A percentile compares a stretch with the other conserved stretches of the same genome.
Evolutionary conservation across 2,329 filamentous ascomycete species (phyloP).

Genomic region (Immersiporthe knoxdaviesiana): DNA sequence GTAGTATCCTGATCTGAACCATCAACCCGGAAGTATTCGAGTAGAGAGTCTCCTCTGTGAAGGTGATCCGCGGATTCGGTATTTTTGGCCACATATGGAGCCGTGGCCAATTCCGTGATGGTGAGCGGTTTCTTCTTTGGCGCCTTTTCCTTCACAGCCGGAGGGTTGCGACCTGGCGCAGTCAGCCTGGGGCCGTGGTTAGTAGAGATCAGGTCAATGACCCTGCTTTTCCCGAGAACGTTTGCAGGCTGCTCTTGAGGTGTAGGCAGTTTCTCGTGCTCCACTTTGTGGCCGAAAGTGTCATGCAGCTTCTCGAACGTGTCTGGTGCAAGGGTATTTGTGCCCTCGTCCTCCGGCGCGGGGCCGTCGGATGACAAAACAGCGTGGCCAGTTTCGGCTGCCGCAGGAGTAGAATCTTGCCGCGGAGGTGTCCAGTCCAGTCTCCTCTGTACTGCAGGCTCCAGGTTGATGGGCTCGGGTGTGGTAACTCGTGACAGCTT

Average conservation of each 20-base stretch:
- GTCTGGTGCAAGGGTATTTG: slow-evolving; percentile 31
- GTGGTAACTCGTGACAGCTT: slow-evolving; percentile 34
- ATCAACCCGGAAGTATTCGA: slow-evolving; percentile 49
- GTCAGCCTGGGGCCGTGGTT: slow-evolving; percentile 31
- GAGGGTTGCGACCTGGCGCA: slow-evolving; percentile 31
- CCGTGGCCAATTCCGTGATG: slow-evolving; percentile 77
- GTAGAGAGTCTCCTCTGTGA: slow-evolving; percentile 43
- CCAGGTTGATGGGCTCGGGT: slow-evolving; percentile 43
- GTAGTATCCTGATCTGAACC: slow-evolving; percentile 39
- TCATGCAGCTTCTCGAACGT: slow-evolving; percentile 51
- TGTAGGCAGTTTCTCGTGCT: slow-evolving; percentile 16
- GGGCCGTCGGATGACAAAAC: background rate
- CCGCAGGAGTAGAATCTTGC: slow-evolving; percentile 38
- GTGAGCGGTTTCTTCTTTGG: slow-evolving; percentile 73
- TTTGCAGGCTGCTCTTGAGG: slow-evolving; percentile 36
- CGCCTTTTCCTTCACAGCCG: slow-evolving; percentile 53
- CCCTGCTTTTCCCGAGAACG: slow-evolving; percentile 58
- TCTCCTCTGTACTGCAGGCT: slow-evolving; percentile 58
- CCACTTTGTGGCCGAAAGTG: slow-evolving; percentile 44
- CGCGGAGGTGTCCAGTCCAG: slow-evolving; percentile 71
- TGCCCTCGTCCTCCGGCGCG: background rate
- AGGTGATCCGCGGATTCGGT: slow-evolving; percentile 40
- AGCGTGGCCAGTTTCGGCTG: slow-evolving; percentile 28
- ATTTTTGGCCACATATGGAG: slow-evolving; percentile 59
- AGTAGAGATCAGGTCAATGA: slow-evolving; percentile 53